Conservation (phyloP, 495 filamentous ascomycete genomes). For the Penicillium subrubescens region DNA sequence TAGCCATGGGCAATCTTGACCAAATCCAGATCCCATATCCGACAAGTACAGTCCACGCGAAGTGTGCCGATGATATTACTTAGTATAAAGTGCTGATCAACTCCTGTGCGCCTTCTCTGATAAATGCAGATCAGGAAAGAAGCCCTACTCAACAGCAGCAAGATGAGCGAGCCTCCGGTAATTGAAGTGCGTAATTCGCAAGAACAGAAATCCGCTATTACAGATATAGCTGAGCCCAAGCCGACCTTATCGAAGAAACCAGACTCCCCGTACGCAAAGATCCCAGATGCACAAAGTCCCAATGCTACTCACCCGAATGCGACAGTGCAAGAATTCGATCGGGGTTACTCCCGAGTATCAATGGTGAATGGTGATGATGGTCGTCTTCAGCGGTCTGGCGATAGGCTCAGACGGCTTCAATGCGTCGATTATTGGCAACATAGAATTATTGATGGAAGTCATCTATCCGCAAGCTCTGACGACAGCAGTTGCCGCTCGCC, state of each 20-base stretch:
- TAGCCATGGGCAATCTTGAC: not conserved
- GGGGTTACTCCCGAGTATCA: conserved; percentile 23
- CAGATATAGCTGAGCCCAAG: not conserved
- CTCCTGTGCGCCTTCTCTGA: not conserved
- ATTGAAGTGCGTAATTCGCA: not conserved
- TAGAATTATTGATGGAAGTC: conserved; percentile 31
- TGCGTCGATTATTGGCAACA: conserved; percentile 33
- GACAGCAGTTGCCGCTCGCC: conserved; percentile 20
- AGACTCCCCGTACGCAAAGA: not conserved
- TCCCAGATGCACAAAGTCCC: not conserved
- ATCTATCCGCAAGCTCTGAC: conserved; percentile 31
- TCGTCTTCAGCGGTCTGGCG: conserved; percentile 31
- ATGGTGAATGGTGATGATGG: conserved; percentile 29
- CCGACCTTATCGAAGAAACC: not conserved
- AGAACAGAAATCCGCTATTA: not conserved
- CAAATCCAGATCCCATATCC: not conserved
- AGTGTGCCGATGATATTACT: not conserved
- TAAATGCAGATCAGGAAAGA: not conserved
- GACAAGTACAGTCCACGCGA: conserved; percentile 1
- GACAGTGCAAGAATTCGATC: not conserved
- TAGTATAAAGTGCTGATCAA: conserved; percentile 5
- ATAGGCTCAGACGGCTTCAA: conserved; percentile 36
- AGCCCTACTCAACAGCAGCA: not conserved
- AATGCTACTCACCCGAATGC: conserved; percentile 3
- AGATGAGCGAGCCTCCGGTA: conserved; percentile 7